phyloP scores from a whole-genome alignment of 345 rosid species.

The Turritis glabra region DNA sequence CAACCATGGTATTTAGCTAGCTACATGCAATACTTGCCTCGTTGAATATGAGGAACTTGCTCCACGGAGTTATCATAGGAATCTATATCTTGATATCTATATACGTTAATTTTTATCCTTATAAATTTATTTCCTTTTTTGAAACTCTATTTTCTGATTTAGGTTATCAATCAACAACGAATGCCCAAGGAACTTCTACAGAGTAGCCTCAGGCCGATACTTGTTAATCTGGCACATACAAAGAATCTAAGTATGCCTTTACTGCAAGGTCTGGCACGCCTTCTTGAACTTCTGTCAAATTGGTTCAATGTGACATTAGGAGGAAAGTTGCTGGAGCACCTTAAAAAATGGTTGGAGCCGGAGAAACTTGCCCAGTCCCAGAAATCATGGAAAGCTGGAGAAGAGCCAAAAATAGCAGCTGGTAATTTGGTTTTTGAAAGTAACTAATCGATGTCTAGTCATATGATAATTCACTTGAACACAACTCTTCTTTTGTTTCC shows the following conservation, averaged over 20 bases:
- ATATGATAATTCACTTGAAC: slow-evolving; percentile 8
- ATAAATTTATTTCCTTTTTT: not conserved
- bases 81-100: not conserved
- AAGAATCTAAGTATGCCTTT: slow-evolving; percentile 99
- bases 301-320: slow-evolving; percentile 99
- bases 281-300: slow-evolving; percentile 92
- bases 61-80: slow-evolving; percentile 17
- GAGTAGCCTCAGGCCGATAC: slow-evolving; percentile 97
- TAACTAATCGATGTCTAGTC: not conserved
- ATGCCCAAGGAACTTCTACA: slow-evolving; percentile 99
- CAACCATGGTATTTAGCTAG: slow-evolving; percentile 6
- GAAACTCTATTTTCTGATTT: slow-evolving; percentile 22
- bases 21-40: slow-evolving; percentile 16
- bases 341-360: slow-evolving; percentile 97
- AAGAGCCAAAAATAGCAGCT: slow-evolving; percentile 98
- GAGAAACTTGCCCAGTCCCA: slow-evolving; percentile 92
- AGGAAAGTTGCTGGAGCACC: slow-evolving; percentile 96
- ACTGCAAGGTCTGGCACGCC: slow-evolving; percentile 95
- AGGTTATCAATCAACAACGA: slow-evolving; percentile 96
- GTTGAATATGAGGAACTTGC: slow-evolving; percentile 11
- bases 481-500: slow-evolving; percentile 25
- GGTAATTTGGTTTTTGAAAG: slow-evolving; percentile 47
- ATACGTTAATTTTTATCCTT: not conserved
- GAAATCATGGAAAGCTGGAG: slow-evolving; percentile 98
- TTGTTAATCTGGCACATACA: slow-evolving; percentile 94